Base-by-base conservation (phyloP, 208 protist genomes). In the Trypanosoma avium region DNA sequence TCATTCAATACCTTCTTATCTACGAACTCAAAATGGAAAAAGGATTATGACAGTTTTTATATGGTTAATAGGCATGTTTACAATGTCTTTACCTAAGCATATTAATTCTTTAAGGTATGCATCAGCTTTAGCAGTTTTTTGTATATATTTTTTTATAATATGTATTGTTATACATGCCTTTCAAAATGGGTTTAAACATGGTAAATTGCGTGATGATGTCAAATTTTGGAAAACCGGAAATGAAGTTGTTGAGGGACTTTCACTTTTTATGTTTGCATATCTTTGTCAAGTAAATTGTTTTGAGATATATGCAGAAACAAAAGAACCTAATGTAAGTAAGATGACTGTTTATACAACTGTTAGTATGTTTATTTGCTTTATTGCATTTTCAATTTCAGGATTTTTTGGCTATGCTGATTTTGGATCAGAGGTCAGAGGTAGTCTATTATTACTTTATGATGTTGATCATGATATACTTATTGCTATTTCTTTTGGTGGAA, bases 321-420 rank as follows among this genome's bases (percentile, higher is more conserved):
- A 21, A 15, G 49, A 45, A 24, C 69, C 48, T 7, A 63, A 47
- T n/a, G 32, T 61, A 9, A 55, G 38, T 26, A 54, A 69, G 38
- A 74, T 88, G 21, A 84, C 77, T 29, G 22, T 77, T 26, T 62
- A 66, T 55, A 59, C 73, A 1, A 45, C 58, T 45, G 42, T 82
- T 32, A 27, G 55, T 30, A 74, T 79, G 57, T 43, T 10, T 12
- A 35, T 92, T 35, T 94, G 87, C 61, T 83, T 75, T 36, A 50
- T 83, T 13, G 48, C 88, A n/a, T 93, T 94, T 81, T 61, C 82
- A 49, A 46, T 93, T 43, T 75, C 86, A 4, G 90, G 90, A 40
- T 32, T 90, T 54, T 92, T 92, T 48, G 88, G 86, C 50, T 92
- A 92, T 73, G 52, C 83, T 15, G 86, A 94, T 59, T 90, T 94